Conservation (phyloP, 1,284 basidiomycete species). For the Heterobasidion parviporum region DNA sequence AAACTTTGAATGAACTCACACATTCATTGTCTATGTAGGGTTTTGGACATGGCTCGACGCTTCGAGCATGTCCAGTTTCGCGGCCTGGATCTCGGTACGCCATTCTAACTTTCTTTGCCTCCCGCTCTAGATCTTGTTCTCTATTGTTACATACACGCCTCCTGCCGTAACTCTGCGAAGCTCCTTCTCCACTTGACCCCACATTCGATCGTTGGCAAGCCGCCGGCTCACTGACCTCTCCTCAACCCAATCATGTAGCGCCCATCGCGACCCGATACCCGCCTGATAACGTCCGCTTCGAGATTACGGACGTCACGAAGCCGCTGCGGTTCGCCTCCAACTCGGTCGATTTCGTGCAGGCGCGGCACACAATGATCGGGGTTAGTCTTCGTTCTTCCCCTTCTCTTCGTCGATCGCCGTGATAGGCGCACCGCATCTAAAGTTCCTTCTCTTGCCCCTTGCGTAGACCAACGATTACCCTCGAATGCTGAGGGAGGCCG, state of each 20-base stretch:
- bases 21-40: slow-evolving; percentile 32
- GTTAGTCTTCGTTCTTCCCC: slow-evolving; percentile 29
- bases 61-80: slow-evolving; percentile 57
- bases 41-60: slow-evolving; percentile 57
- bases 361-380: slow-evolving; percentile 46
- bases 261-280: slow-evolving; percentile 60
- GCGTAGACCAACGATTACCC: slow-evolving; percentile 42
- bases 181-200: neutral
- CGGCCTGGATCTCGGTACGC: slow-evolving; percentile 64
- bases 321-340: slow-evolving; percentile 37
- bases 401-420: neutral
- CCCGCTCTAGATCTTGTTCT: slow-evolving; percentile 4
- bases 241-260: slow-evolving; percentile 28
- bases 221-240: neutral
- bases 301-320: slow-evolving; percentile 51
- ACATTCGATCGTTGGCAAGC: neutral
- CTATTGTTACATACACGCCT: neutral
- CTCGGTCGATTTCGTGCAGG: slow-evolving; percentile 57
- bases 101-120: slow-evolving; percentile 9
- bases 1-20: slow-evolving; percentile 1
- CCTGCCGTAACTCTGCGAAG: neutral
- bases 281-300: slow-evolving; percentile 49
- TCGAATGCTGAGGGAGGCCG: slow-evolving; percentile 42
- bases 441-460: slow-evolving; percentile 3
- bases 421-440: neutral